These are phyloP conservation scores for Rhodomyrtus tomentosa DNA, from an alignment of 345 rosid species.

Conservation along the genomic window DNA sequence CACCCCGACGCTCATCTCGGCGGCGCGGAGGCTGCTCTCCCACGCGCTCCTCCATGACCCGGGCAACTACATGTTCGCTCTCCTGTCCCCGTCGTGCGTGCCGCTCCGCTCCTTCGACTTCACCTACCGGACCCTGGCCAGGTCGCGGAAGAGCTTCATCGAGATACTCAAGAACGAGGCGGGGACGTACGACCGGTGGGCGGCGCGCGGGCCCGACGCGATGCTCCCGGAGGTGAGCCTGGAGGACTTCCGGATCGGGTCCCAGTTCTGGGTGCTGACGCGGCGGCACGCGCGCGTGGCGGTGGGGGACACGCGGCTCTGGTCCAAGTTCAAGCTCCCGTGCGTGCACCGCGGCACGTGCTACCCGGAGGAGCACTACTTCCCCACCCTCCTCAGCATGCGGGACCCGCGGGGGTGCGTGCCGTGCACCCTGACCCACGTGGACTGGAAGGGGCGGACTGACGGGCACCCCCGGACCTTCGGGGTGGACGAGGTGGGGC, in stretches of 20 bases:
- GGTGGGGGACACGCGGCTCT: constrained; percentile 40
- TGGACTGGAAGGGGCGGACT: constrained; percentile 43
- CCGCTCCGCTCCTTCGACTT: constrained; percentile 60
- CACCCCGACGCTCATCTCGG: constrained; percentile 55
- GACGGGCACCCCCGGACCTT: constrained; percentile 71
- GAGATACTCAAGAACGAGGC: constrained; percentile 50
- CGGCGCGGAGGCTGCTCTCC: constrained; percentile 60
- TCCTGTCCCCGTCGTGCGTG: constrained; percentile 59
- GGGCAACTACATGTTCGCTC: constrained; percentile 48
- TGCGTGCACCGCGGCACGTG: constrained; percentile 46
- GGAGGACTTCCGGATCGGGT: constrained; percentile 67
- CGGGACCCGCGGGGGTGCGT: constrained; percentile 42
- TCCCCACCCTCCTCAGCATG: constrained; percentile 62
- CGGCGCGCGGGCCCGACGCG: constrained; percentile 57
- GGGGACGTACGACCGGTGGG: constrained; percentile 55
- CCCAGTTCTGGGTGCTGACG: constrained; percentile 75
- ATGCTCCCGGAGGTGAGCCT: constrained; percentile 69
- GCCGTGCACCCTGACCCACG: constrained; percentile 66
- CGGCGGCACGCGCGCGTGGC: constrained; percentile 60
- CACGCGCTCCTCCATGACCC: constrained; percentile 61
- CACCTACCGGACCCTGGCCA: constrained; percentile 24
- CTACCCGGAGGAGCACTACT: constrained; percentile 69
- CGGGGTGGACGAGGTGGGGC: constrained; percentile 31
- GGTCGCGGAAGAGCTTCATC: constrained; percentile 51
- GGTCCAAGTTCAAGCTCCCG: constrained; percentile 51